Evolutionary conservation across 2,329 filamentous ascomycete genomes (phyloP).

Genomic region (Diaporthe citrichinensis): DNA sequence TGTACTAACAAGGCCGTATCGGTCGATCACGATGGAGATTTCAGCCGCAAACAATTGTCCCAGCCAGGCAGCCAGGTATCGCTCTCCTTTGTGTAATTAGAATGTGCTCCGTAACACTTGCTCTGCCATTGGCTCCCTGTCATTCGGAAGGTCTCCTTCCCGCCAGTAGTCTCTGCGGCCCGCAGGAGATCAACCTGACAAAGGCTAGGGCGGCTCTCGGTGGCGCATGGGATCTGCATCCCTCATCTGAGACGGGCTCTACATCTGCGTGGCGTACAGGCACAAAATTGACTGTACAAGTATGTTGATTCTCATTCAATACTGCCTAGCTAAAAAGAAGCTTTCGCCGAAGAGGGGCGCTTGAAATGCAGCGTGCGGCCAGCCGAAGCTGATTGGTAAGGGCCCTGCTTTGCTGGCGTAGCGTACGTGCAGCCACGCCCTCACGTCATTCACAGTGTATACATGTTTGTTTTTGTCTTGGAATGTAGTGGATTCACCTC

Average conservation of each 20-base stretch:
- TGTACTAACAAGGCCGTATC: not conserved
- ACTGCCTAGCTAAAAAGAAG: too few species aligned
- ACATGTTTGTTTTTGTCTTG: too few species aligned
- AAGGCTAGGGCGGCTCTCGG: not conserved
- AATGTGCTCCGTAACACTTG: not conserved
- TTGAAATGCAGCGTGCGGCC: too few species aligned
- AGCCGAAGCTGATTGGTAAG: too few species aligned
- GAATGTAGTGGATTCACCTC: too few species aligned
- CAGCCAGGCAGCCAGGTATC: not conserved
- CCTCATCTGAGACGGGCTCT: not conserved
- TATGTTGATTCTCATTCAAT: too few species aligned
- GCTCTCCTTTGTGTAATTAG: not conserved
- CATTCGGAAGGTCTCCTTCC: not conserved
- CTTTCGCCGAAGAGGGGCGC: too few species aligned
- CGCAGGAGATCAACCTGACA: not conserved
- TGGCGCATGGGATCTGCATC: slow-evolving; percentile 6
- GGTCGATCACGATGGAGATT: not conserved
- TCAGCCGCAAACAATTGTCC: not conserved
- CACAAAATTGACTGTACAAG: too few species aligned
- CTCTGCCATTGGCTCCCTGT: not conserved
- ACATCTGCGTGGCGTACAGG: too few species aligned
- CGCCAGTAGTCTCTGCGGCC: slow-evolving; percentile 3
- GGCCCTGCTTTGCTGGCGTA: too few species aligned
- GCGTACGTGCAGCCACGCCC: too few species aligned
- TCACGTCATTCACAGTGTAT: too few species aligned